These are phyloP conservation scores for Monosporascus cannonballus DNA, from an alignment of 2,329 filamentous ascomycete species.

Conservation along the genomic window DNA sequence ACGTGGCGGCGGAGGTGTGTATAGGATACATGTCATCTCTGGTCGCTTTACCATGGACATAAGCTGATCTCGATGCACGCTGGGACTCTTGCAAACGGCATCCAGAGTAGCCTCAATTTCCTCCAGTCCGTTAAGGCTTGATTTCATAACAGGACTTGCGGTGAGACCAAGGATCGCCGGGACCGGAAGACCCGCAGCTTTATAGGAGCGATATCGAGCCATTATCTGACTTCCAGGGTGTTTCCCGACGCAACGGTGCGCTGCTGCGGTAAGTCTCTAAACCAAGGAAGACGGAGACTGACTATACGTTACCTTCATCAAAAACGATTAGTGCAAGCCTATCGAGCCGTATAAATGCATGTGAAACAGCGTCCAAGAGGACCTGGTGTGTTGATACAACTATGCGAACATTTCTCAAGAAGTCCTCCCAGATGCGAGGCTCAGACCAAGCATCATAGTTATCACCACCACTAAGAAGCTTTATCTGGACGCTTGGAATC, in stretches of 20 bases:
- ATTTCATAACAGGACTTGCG: slow-evolving; percentile 68
- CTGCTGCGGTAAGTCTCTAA: slow-evolving; percentile 34
- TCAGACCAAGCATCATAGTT: slow-evolving; percentile 69
- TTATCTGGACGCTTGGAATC: slow-evolving; percentile 52
- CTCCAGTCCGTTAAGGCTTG: slow-evolving; percentile 48
- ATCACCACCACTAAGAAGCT: slow-evolving; percentile 61
- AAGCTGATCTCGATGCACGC: slow-evolving; percentile 62
- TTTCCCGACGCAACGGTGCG: slow-evolving; percentile 65
- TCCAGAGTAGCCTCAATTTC: slow-evolving; percentile 64
- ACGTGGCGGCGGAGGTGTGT: slow-evolving; percentile 11
- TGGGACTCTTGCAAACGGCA: slow-evolving; percentile 63
- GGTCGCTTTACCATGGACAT: slow-evolving; percentile 64
- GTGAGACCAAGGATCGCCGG: slow-evolving; percentile 74
- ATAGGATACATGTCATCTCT: slow-evolving; percentile 35
- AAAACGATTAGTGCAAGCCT: slow-evolving; percentile 66
- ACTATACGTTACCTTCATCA: slow-evolving; percentile 62
- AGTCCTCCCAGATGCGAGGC: slow-evolving; percentile 58
- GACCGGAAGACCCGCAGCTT: slow-evolving; percentile 29
- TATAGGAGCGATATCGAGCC: slow-evolving; percentile 57
- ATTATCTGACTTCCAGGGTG: slow-evolving; percentile 67
- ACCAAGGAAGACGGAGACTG: slow-evolving; percentile 1
- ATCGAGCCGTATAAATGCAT: slow-evolving; percentile 65
- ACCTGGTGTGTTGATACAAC: slow-evolving; percentile 74
- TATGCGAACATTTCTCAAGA: slow-evolving; percentile 60
- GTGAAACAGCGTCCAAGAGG: slow-evolving; percentile 64